Base-by-base conservation (phyloP, 225 moss, liverwort and hornwort species). In the Physcomitrellopsis africana region DNA sequence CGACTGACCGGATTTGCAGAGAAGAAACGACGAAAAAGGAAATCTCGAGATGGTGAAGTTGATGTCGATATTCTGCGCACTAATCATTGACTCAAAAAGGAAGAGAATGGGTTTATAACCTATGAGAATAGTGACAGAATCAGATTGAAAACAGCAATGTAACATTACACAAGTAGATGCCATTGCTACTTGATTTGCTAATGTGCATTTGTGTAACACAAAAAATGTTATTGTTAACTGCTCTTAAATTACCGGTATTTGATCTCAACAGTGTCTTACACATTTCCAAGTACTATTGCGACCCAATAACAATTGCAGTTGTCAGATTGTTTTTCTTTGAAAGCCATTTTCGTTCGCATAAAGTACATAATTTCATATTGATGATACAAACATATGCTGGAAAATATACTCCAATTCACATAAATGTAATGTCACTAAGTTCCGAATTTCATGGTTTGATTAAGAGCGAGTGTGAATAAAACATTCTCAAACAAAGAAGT, bases 11-110 rank as follows among this genome's bases (percentile, higher is more conserved):
- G 86, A 19, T 99, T 95, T 77, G 86, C 87, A 63, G 82, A 88
- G 72, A 81, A 81, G 75, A 94, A 81, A 76, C 83, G 90, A 54
- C 83, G 90, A 70, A 94, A 99, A 67, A 85, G 94, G 76, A 95
- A 93, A 76, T 72, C 72, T 17, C 60, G 81, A 51, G 81, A 57
- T 22, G 75, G 74, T 52, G 78, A 81, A 57, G 68, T 10, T n/a
- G 81, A 81, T 1, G 51, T 72, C 24, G 81, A 67, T 26, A 41
- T 58, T 26, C 9, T 63, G 22, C 51, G 67, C 42, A 72, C 12
- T 12, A 41, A 68, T 45, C 71, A 17, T 51, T 63, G 63, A 70
- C 19, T 52, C 22, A 12, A 17, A 58, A 63, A 23, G 27, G 79
- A 46, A 62, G 62, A 63, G 44, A 45, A 1, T 51, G 10, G 45